phyloP scores from a whole-genome alignment of 2,329 filamentous ascomycete genomes.

The Xylaria sp. region DNA sequence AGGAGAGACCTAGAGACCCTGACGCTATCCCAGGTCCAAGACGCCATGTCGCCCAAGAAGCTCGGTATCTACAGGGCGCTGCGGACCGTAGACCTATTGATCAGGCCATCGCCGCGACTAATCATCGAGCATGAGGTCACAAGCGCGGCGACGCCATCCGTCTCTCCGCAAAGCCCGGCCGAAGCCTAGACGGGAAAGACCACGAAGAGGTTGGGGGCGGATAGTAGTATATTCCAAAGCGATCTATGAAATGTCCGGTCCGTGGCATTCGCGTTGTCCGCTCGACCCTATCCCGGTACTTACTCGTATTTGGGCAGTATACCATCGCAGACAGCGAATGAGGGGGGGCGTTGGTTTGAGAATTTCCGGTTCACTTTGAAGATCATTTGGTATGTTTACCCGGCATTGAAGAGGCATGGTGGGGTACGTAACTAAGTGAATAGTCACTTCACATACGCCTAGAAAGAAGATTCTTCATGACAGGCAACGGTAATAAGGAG shows the following conservation, averaged over 20 bases:
- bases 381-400: no score
- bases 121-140: slow-evolving; percentile 19
- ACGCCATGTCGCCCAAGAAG: slow-evolving; percentile 25
- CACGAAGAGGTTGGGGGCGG: neutral
- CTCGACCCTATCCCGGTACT: no score
- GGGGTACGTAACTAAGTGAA: neutral
- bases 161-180: neutral
- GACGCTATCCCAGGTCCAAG: slow-evolving; percentile 23
- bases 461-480: neutral
- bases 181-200: neutral
- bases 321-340: neutral
- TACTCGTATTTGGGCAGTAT: no score
- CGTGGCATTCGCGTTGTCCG: slow-evolving; percentile 13
- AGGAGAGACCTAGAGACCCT: slow-evolving; percentile 4
- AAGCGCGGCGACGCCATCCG: neutral
- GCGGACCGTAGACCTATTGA: slow-evolving; percentile 24
- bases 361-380: neutral
- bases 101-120: slow-evolving; percentile 30
- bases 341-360: slow-evolving; percentile 12
- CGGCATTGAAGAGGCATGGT: no score
- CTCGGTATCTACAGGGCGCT: slow-evolving; percentile 22
- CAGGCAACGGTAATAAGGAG: no score
- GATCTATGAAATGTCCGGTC: neutral
- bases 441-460: neutral
- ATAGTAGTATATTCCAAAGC: neutral